Percentiles rank a stretch among this genome's conserved stretches.
Evolutionary conservation across 768 basidiomycete genomes (phyloP).

Genomic region (Phanerochaete carnosa): DNA sequence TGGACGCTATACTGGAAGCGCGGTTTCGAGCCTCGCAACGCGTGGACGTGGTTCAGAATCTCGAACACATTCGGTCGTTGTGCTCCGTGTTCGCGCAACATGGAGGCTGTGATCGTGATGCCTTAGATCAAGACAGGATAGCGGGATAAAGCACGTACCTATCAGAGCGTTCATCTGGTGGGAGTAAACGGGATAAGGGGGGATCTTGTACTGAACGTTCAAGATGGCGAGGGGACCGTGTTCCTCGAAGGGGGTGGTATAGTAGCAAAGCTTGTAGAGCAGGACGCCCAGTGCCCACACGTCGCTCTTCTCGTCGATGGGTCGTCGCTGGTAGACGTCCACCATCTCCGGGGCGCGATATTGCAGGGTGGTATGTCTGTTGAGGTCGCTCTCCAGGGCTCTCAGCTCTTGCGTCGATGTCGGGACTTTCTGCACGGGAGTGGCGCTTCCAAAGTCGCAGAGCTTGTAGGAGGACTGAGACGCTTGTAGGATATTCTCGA

Average conservation of each 20-base stretch:
- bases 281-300: slow-evolving; percentile 98
- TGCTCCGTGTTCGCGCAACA: slow-evolving; percentile 88
- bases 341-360: slow-evolving; percentile 99
- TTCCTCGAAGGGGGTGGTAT: slow-evolving; percentile 98
- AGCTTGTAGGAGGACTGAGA: slow-evolving; percentile 85
- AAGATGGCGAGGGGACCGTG: slow-evolving; percentile 95
- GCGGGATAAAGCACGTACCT: slow-evolving; percentile 44
- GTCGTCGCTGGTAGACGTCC: slow-evolving; percentile 78
- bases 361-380: slow-evolving; percentile 93
- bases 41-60: slow-evolving; percentile 77
- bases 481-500: slow-evolving; percentile 96
- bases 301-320: slow-evolving; percentile 92
- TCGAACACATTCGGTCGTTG: slow-evolving; percentile 89
- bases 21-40: slow-evolving; percentile 83
- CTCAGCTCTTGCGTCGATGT: slow-evolving; percentile 81
- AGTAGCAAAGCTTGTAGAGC: slow-evolving; percentile 98
- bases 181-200: slow-evolving; percentile 86
- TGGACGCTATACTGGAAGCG: slow-evolving; percentile 66
- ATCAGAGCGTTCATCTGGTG: slow-evolving; percentile 78
- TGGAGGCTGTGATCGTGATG: slow-evolving; percentile 54
- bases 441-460: slow-evolving; percentile 96
- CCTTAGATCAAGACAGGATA: neutral
- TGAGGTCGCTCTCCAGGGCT: slow-evolving; percentile 85
- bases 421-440: slow-evolving; percentile 72
- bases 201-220: slow-evolving; percentile 93